Evolutionary conservation across 1,284 basidiomycete genomes (phyloP), one percentile per base, ranked within the genome.

Genomic region (Marasmius fiardii): DNA sequence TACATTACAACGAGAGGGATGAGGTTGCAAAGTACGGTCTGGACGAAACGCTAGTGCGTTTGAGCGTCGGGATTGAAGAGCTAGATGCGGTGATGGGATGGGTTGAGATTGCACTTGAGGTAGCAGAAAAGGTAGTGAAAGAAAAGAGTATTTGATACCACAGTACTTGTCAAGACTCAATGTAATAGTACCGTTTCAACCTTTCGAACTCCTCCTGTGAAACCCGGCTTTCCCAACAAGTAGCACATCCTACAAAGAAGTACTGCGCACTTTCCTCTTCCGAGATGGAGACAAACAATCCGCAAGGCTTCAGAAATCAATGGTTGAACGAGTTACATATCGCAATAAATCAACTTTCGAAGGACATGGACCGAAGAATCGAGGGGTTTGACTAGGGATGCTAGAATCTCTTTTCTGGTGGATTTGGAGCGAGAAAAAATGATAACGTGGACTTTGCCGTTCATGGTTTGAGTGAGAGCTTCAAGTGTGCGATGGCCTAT

Each of bases 21-120:
- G 99, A 97, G 97, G 96, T 95, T 5, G 86, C 82, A 28, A 71
- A 77, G 58, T 95, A 85, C 69, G 96, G 93, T 16, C 93, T 99
- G 4, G 93, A 96, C 68, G 73, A 76, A 51, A 86, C 86, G 3
- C 73, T 99, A 43, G 91, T 99, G 4, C 80, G 97, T 57, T 82
- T 98, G 39, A 94, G 90, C 61, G 86, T 98, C 14, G 97, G 97
- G 1, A 78, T 95, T 75, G 97, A 99, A 72, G 86, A 92, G 18
- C 72, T 70, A 18, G 76, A 76, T 31, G 71, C 67, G 43, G 72
- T 99, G 45, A 65, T 89, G 52, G 66, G 67, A 1, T 82, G 79
- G 64, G 93, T 98, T 64, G 73, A 74, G 53, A 67, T 61, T 5
- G 93, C 94, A 18, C 64, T n/a, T n/a, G n/a, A n/a, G n/a, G n/a